These are phyloP conservation scores for Xylaria sp. DNA, from an alignment of 2,329 filamentous ascomycete species.

Conservation along the genomic window DNA sequence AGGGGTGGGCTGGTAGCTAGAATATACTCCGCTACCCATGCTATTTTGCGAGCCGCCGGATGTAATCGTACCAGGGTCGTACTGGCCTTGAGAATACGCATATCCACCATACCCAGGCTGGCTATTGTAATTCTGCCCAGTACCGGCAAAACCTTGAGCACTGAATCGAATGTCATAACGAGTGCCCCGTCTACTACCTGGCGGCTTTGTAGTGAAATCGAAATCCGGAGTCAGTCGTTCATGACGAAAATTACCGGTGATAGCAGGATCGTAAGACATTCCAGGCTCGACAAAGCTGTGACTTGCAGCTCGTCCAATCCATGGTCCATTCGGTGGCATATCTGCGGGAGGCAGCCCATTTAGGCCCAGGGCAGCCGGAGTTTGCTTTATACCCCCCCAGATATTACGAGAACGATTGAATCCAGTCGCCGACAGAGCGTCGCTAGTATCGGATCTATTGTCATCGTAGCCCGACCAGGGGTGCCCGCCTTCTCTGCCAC, in stretches of 20 bases:
- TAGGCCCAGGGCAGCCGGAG: slow-evolving; percentile 41
- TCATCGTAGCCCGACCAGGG: slow-evolving; percentile 67
- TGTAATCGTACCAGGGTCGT: slow-evolving; percentile 51
- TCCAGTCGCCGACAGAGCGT: slow-evolving; percentile 60
- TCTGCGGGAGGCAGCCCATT: slow-evolving; percentile 49
- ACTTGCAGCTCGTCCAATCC: slow-evolving; percentile 57
- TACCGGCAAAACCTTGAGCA: slow-evolving; percentile 43
- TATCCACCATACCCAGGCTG: slow-evolving; percentile 51
- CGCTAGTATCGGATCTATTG: slow-evolving; percentile 65
- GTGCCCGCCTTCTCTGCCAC: slow-evolving; percentile 53
- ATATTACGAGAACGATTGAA: slow-evolving; percentile 66
- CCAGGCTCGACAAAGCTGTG: slow-evolving; percentile 55
- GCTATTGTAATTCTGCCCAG: slow-evolving; percentile 47
- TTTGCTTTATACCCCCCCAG: slow-evolving; percentile 62
- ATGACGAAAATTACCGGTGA: slow-evolving; percentile 55
- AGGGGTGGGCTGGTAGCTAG: slow-evolving; percentile 43
- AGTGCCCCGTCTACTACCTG: slow-evolving; percentile 56
- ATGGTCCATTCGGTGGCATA: slow-evolving; percentile 54
- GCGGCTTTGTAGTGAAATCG: slow-evolving; percentile 58
- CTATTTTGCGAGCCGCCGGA: slow-evolving; percentile 48
- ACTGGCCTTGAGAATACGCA: slow-evolving; percentile 48
- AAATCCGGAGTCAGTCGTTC: slow-evolving; percentile 61
- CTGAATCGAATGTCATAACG: slow-evolving; percentile 57
- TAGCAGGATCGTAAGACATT: slow-evolving; percentile 47
- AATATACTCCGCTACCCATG: slow-evolving; percentile 49